phyloP scores from a whole-genome alignment of 2,329 filamentous ascomycete species.

The Scopulariopsis brevicaulis region DNA sequence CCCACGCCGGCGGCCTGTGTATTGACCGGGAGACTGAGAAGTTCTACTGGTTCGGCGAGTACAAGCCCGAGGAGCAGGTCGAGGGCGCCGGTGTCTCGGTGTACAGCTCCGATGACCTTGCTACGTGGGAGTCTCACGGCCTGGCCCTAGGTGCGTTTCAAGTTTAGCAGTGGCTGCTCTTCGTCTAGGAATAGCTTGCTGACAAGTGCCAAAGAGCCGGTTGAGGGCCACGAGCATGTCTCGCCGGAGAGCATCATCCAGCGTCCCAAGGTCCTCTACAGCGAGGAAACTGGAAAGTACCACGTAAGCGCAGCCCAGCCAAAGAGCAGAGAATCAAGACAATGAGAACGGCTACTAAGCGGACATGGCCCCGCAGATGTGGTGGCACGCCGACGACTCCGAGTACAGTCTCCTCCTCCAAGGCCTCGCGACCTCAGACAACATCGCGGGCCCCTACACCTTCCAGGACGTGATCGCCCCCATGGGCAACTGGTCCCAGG shows the following conservation, averaged over 20 bases:
- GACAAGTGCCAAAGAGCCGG: conserved; percentile 23
- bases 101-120: conserved; percentile 48
- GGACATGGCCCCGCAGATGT: conserved; percentile 27
- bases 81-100: conserved; percentile 51
- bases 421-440: conserved; percentile 40
- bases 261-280: conserved; percentile 50
- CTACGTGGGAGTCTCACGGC: conserved; percentile 46
- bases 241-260: conserved; percentile 46
- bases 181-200: background rate
- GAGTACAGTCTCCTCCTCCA: conserved; percentile 45
- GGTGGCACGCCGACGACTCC: conserved; percentile 50
- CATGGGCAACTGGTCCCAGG: conserved; percentile 51
- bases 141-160: conserved; percentile 36
- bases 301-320: conserved; percentile 19
- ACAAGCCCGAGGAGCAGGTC: conserved; percentile 43
- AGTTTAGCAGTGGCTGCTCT: background rate
- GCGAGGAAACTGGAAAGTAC: conserved; percentile 39
- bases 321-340: background rate
- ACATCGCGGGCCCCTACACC: conserved; percentile 39
- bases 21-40: conserved; percentile 37
- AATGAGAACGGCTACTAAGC: background rate
- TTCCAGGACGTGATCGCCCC: conserved; percentile 42
- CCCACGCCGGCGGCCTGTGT: conserved; percentile 46
- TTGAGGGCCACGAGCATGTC: conserved; percentile 42
- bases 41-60: conserved; percentile 52